Base-by-base conservation (phyloP, 2,329 filamentous ascomycete genomes). In the Cladophialophora exuberans region DNA sequence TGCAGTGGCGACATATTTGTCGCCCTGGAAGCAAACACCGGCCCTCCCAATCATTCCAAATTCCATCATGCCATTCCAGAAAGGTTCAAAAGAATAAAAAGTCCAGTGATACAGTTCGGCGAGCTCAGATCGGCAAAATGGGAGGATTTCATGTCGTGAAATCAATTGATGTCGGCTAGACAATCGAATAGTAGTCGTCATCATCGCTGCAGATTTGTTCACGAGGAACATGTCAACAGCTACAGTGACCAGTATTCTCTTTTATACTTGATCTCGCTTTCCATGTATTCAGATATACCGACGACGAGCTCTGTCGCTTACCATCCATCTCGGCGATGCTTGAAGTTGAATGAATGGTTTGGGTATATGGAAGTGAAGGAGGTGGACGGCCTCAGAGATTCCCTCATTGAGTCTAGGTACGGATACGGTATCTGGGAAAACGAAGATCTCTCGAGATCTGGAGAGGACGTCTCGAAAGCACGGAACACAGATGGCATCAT, bases 51-150 rank as follows among this genome's bases (percentile, higher is more conserved):
- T n/a, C 20, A 42, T 5, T n/a, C 6, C 11, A 7, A 15, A 15
- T 15, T 42, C 20, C 6, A 15, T 20, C 42, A n/a, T 9, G 20
- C 9, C 7, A 3, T 22, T 17, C 15, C 33, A 10, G n/a, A n/a
- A n/a, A n/a, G n/a, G n/a, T n/a, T n/a, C 25, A 22, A 52, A 22
- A 33, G 18, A 38, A 13, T 35, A 31, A 13, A 42, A 41, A 20
- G 9, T 23, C 1, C 41, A 43, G 48, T 52, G 43, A 46, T 52
- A 31, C 36, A 54, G 52, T 33, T 20, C 35, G 36, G 46, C 54
- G 54, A 62, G 60, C 62, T 62, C 60, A 62, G 62, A 64, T 62
- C 62, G 60, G 62, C 62, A 62, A 64, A 62, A 64, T 47, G 20
- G 13, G 44, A 26, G 36, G 26, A 33, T 60, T 56, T 56, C 56